Evolutionary conservation across 345 rosid genomes (phyloP).

Genomic region (Rhodomyrtus tomentosa): DNA sequence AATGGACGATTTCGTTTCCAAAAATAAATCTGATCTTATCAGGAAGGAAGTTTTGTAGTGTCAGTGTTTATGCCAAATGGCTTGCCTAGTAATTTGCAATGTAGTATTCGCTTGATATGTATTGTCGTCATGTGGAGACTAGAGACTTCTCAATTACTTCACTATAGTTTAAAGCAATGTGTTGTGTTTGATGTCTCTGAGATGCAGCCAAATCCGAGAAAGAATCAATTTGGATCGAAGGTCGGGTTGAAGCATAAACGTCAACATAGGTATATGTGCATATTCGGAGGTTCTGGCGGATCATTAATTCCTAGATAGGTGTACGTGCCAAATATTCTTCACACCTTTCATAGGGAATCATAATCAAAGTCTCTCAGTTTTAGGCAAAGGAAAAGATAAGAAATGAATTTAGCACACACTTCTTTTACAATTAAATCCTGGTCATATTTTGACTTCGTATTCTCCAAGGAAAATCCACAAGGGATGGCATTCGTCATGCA

Average conservation of each 20-base stretch:
- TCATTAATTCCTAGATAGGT: not conserved
- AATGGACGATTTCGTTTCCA: not conserved
- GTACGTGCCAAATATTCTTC: not conserved
- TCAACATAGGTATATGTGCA: not conserved
- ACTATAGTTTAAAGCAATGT: not conserved
- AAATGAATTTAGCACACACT: not conserved
- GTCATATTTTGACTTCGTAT: too few relatives aligned
- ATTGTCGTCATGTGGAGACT: not conserved
- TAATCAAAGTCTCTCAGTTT: not conserved
- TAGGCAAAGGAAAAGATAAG: not conserved
- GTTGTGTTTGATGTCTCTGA: not conserved
- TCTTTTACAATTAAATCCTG: too few relatives aligned
- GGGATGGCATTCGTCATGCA: too few relatives aligned
- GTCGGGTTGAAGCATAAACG: not conserved
- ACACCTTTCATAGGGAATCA: not conserved
- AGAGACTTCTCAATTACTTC: not conserved
- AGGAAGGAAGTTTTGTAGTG: fast-evolving
- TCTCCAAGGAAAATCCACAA: too few relatives aligned
- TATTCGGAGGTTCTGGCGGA: not conserved
- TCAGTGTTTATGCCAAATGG: not conserved
- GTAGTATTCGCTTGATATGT: not conserved
- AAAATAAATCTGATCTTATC: not conserved
- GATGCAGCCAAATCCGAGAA: not conserved
- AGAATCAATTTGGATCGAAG: not conserved
- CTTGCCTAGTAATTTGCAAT: not conserved